phyloP scores from a whole-genome alignment of 331 rosid genomes.

The Saraca asoca region DNA sequence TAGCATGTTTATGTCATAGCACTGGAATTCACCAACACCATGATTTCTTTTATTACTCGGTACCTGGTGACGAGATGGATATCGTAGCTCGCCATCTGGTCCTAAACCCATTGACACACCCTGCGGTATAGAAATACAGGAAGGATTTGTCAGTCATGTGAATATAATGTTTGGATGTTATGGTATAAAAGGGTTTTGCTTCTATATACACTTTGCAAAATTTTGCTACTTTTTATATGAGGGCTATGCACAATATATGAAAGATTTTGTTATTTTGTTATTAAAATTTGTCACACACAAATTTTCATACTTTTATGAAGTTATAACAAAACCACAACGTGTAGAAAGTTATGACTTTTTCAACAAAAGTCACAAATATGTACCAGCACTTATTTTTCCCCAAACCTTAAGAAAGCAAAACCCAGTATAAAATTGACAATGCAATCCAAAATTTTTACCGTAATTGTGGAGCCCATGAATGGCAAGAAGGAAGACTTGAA shows the following conservation, averaged over 20 bases:
- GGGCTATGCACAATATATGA: too few relatives aligned
- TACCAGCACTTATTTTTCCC: too few relatives aligned
- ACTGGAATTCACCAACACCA: conserved; percentile 89
- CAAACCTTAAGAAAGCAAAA: too few relatives aligned
- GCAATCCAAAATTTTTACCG: conserved; percentile 42
- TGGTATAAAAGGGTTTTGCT: conserved; percentile 15
- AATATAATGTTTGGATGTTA: too few relatives aligned
- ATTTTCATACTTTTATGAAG: too few relatives aligned
- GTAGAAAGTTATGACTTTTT: too few relatives aligned
- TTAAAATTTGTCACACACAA: too few relatives aligned
- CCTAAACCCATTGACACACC: conserved; percentile 88
- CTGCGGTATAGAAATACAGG: conserved; percentile 51
- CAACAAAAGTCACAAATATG: too few relatives aligned
- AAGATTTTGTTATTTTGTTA: too few relatives aligned
- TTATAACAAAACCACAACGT: too few relatives aligned
- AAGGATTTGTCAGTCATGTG: conserved; percentile 28
- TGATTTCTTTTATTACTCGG: conserved; percentile 10
- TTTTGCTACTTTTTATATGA: too few relatives aligned
- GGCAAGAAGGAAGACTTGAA: conserved; percentile 72
- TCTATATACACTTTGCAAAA: too few relatives aligned
- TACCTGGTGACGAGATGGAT: conserved; percentile 70
- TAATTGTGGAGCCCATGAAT: conserved; percentile 61
- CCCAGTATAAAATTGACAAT: not conserved
- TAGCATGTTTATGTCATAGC: conserved; percentile 86
- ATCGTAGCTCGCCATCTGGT: conserved; percentile 87